Base-by-base conservation (phyloP, 139 green algal species). In the Bryopsis sp. region DNA sequence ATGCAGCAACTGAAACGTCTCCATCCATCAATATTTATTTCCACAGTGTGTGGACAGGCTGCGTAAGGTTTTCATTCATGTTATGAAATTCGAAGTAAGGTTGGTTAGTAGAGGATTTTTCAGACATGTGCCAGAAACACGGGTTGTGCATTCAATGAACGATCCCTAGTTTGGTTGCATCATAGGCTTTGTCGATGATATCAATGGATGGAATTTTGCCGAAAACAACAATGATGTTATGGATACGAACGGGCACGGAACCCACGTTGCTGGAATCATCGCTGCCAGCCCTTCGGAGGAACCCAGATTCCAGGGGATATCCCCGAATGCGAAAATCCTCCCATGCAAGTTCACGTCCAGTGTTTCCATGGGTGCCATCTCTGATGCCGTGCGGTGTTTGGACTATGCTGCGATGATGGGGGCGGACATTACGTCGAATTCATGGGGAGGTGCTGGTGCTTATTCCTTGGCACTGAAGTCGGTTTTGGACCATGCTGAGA, bases 191-290 rank as follows among this genome's bases (percentile, higher is more conserved):
- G 65, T 72, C 8, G 65, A 72, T 26, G 65, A 72, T 66, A 59
- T 48, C 46, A 61, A 22, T 11, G 65, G 65, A 8, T 72, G 65
- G 65, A 72, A 64, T 37, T 72, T 64, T 22, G 35, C 15, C 4
- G 28, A 28, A 7, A 38, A 63, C 46, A 72, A 24, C 36, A 72
- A 72, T 43, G 46, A 72, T 43, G 34, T 59, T 38, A 70, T 70
- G 64, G 74, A 79, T 37, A 48, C 35, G 60, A 36, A 70, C 19
- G 68, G 74, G 19, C 74, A 79, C 31, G 74, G 74, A 34, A 79
- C 64, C 0, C 74, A 79, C 61, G 74, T 79, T 33, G 74, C 74
- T n/a, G 74, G 74, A 1, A 68, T 79, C 61, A 71, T 79, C 15
- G 72, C 72, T 1, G 74, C 22, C 19, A n/a, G 35, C 5, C 7